Conservation (phyloP, 2,329 filamentous ascomycete genomes). For the Coleophoma eucalyptorum region DNA sequence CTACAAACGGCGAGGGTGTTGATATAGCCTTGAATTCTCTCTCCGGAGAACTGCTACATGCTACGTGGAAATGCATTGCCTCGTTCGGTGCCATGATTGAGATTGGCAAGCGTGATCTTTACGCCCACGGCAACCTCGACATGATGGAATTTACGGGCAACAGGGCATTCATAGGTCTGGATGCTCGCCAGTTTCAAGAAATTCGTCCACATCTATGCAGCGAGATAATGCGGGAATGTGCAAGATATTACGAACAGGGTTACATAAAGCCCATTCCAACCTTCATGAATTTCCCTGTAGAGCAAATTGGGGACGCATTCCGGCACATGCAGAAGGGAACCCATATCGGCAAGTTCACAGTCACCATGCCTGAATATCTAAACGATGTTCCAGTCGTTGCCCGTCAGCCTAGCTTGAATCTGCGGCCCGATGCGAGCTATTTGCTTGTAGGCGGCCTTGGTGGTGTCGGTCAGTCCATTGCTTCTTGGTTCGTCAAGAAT, state of each 20-base stretch:
- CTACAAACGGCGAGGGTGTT: slow-evolving; percentile 19
- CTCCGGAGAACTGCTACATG: slow-evolving; percentile 18
- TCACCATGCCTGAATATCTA: slow-evolving; percentile 16
- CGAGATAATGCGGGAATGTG: background rate
- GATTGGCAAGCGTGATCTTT: slow-evolving; percentile 31
- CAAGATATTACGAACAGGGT: slow-evolving; percentile 12
- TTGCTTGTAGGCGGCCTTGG: slow-evolving; percentile 37
- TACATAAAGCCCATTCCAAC: slow-evolving; percentile 19
- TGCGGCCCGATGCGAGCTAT: slow-evolving; percentile 24
- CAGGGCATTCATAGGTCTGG: slow-evolving; percentile 34
- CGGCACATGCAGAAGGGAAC: slow-evolving; percentile 33
- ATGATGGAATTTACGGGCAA: slow-evolving; percentile 28
- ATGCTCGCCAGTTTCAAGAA: slow-evolving; percentile 20
- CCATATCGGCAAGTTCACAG: slow-evolving; percentile 37
- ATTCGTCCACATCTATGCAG: background rate
- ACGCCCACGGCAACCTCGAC: slow-evolving; percentile 11
- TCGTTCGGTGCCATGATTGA: slow-evolving; percentile 33
- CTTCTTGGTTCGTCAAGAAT: slow-evolving; percentile 30
- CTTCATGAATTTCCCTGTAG: slow-evolving; percentile 28
- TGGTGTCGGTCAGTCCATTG: slow-evolving; percentile 33
- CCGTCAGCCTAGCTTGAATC: background rate
- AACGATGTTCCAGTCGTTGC: background rate
- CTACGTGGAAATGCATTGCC: slow-evolving; percentile 29
- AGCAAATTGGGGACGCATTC: slow-evolving; percentile 19
- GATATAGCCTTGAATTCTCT: slow-evolving; percentile 25